Conservation (phyloP, 768 basidiomycete species). For the Astraeus odoratus region DNA sequence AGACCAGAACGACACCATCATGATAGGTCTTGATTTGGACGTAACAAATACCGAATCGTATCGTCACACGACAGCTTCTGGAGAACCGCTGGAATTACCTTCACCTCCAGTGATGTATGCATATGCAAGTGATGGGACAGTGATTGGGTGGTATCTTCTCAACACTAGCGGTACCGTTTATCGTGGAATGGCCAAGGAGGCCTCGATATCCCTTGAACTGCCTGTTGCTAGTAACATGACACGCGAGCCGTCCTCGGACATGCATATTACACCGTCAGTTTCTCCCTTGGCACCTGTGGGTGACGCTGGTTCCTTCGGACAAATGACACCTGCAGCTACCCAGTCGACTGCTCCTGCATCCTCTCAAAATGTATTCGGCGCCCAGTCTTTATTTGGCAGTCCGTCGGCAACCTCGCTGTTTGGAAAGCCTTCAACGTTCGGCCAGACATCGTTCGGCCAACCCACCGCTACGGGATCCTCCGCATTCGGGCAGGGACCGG, state of each 20-base stretch:
- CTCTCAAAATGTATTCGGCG: constrained; percentile 26
- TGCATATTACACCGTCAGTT: constrained; percentile 21
- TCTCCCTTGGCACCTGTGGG: constrained; percentile 14
- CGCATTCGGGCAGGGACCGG: constrained; percentile 14
- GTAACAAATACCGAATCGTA: constrained; percentile 44
- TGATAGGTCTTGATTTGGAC: constrained; percentile 60
- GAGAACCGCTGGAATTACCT: constrained; percentile 36
- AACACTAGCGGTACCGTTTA: constrained; percentile 49
- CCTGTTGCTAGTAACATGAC: constrained; percentile 16
- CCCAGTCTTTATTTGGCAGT: constrained; percentile 15
- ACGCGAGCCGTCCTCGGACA: constrained; percentile 25
- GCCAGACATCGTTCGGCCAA: constrained; percentile 12
- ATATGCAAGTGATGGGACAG: constrained; percentile 72
- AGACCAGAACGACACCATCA: constrained; percentile 61
- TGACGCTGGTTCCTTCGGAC: constrained; percentile 8
- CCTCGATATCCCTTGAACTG: constrained; percentile 5
- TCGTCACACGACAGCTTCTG: constrained; percentile 31
- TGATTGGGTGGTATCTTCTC: constrained; percentile 67
- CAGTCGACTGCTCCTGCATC: constrained; percentile 28
- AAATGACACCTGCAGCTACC: constrained; percentile 6
- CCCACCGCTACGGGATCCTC: constrained; percentile 18
- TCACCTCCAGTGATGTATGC: constrained; percentile 63
- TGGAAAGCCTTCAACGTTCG: constrained; percentile 24
- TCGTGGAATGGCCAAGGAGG: constrained; percentile 40
- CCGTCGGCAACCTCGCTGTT: constrained; percentile 18